Conservation (phyloP, 768 basidiomycete genomes). For the Hypholoma sublateritium region DNA sequence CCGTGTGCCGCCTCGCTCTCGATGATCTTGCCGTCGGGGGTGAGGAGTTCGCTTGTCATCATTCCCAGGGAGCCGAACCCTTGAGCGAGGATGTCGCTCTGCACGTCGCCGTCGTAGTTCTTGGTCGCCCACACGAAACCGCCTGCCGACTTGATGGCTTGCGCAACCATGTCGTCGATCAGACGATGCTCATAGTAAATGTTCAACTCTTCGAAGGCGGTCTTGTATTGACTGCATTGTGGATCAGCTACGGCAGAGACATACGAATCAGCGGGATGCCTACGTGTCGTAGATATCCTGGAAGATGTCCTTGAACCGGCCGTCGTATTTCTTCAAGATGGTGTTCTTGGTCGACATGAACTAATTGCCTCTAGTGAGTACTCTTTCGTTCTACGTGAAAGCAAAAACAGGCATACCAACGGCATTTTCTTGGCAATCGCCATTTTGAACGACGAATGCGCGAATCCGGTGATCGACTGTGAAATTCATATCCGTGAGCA, state of each 20-base stretch:
- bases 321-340: constrained; percentile 96
- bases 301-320: constrained; percentile 99
- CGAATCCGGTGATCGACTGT: constrained; percentile 91
- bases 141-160: constrained; percentile 93
- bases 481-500: neutral
- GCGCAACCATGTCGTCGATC: constrained; percentile 98
- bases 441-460: constrained; percentile 99
- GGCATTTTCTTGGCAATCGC: constrained; percentile 77
- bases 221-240: constrained; percentile 58
- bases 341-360: constrained; percentile 99
- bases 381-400: neutral
- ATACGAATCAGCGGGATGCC: constrained; percentile 17
- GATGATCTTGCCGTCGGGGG: constrained; percentile 89
- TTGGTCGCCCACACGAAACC: constrained; percentile 82
- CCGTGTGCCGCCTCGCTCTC: constrained; percentile 98
- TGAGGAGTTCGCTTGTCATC: constrained; percentile 97
- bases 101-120: constrained; percentile 85
- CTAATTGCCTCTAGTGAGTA: constrained; percentile 28
- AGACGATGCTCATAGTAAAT: constrained; percentile 96
- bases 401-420: constrained; percentile 37
- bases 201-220: constrained; percentile 63
- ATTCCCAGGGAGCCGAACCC: constrained; percentile 96
- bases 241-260: neutral
- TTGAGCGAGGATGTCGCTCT: constrained; percentile 94
- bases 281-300: constrained; percentile 88